Evolutionary conservation across 2,329 filamentous ascomycete species (phyloP), one percentile per base, ranked within the genome.

Genomic region (Fusarium fracticaudum): DNA sequence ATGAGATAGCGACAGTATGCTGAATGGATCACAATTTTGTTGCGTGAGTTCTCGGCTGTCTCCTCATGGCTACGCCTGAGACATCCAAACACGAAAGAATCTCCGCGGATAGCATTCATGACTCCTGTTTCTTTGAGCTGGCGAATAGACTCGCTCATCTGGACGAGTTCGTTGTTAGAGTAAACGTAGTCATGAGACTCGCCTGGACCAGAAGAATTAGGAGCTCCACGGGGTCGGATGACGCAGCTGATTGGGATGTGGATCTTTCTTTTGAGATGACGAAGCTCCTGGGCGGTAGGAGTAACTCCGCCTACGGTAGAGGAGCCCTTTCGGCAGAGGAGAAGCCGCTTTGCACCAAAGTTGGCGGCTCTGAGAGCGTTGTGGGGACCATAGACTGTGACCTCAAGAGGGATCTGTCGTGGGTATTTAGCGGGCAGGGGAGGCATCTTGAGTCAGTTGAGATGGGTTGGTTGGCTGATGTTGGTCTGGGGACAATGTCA

Each of bases 11-110:
- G 60, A 75, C 85, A 87, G 50, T 81, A 75, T n/a, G 78, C 72
- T 12, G 75, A 71, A 71, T 90, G 85, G n/a, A 89, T 68, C 22
- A 53, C 70, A 40, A 82, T 51, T 17, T 33, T 41, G 33, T 55
- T 18, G 11, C 60, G 59, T 15, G 64, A 67, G 18, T 24, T 29
- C 12, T 44, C 48, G 1, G 31, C 20, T 17, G 17, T 55, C 8
- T 57, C 73, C 5, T 65, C 50, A 6, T 44, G 41, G 26, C 60
- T 50, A 29, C 68, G 59, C 40, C 60, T 67, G 18, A 90, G 70
- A 5, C 87, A 79, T 9, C 88, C 88, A 72, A 90, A 89, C 13
- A 91, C 88, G 72, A 91, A 90, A 3, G 87, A 87, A 70, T 90
- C 89, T 8, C 87, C 87, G 20, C 82, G 81, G 4, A 75, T 71